Conservation (phyloP, 495 filamentous ascomycete species). For the Hypoxylon crocopeplum region DNA sequence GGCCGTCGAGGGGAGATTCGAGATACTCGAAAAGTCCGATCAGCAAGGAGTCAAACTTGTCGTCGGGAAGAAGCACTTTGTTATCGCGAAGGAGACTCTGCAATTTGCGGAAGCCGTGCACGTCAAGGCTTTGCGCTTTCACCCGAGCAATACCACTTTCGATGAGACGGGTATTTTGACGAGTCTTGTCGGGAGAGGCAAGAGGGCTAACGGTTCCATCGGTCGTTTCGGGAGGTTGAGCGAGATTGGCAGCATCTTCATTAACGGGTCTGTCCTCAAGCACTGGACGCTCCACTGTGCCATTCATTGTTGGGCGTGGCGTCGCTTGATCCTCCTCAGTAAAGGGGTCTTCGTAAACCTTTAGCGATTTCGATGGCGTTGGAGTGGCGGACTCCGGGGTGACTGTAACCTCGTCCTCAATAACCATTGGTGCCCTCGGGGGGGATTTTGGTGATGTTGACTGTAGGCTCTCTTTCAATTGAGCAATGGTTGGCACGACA, state of each 20-base stretch:
- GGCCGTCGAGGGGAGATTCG: slow-evolving; percentile 57
- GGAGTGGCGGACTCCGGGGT: slow-evolving; percentile 27
- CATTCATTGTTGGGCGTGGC: slow-evolving; percentile 40
- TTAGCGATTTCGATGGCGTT: slow-evolving; percentile 51
- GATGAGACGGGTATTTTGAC: slow-evolving; percentile 64
- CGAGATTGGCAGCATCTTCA: slow-evolving; percentile 56
- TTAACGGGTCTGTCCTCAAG: slow-evolving; percentile 60
- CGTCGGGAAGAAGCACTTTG: slow-evolving; percentile 60
- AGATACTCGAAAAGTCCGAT: slow-evolving; percentile 77
- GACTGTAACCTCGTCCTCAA: slow-evolving; percentile 15
- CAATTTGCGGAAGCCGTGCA: slow-evolving; percentile 86
- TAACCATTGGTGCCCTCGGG: slow-evolving; percentile 11
- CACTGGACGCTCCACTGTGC: slow-evolving; percentile 49
- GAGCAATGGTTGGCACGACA: slow-evolving; percentile 47
- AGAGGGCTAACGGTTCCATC: slow-evolving; percentile 26
- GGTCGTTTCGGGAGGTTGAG: slow-evolving; percentile 29
- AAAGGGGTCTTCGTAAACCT: slow-evolving; percentile 68
- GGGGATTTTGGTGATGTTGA: slow-evolving; percentile 22
- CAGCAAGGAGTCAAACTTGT: slow-evolving; percentile 77
- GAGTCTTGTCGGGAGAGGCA: slow-evolving; percentile 56
- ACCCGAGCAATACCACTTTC: slow-evolving; percentile 80
- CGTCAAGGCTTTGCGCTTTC: slow-evolving; percentile 73
- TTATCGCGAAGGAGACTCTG: slow-evolving; percentile 80
- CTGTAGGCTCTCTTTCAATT: slow-evolving; percentile 22
- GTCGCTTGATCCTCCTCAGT: slow-evolving; percentile 53